Evolutionary conservation across 495 filamentous ascomycete genomes (phyloP), one percentile per base, ranked within the genome.

Genomic region (Hypoxylon lienhwacheense): DNA sequence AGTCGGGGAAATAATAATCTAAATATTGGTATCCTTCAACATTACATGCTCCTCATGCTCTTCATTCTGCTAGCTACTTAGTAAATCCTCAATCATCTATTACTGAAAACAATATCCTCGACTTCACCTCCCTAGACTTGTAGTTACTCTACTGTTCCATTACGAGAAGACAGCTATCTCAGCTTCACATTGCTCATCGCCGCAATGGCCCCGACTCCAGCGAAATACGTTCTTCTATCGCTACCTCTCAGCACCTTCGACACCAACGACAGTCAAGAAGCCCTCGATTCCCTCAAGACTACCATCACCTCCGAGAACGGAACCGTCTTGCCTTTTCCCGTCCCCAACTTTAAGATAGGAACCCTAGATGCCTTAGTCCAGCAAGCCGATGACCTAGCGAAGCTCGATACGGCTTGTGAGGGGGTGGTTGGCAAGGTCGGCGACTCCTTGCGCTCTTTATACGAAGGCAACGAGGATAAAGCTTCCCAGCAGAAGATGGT

Each of bases 281-380:
- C 93, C 53, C 75, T 91, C 61, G 71, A 82, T 22, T 80, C 86
- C 40, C 65, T 98, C 24, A 82, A 81, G 56, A 66, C 85, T 36
- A 88, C 88, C 8, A 76, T 97, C 48, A 73, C 81, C 20, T 72
- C 81, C 25, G 88, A 96, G 46, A 84, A 88, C 64, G 91, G 88
- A 61, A 83, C 83, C 33, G 84, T 89, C 14, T 76, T 83, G 37
- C 84, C 85, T 5, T 97, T 97, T 64, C 69, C 80, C 8, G 88
- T 98, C 53, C 93, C 93, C 2, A 85, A 88, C 31, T 95, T 98
- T 79, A 98, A 97, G 75, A 95, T 98, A 70, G 93, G 93, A 42
- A 96, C 93, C 1, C 79, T 98, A 39, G 93, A 98, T 71, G 89
- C 88, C 32, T 76, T 98, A n/a, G 90, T 98, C 19, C 89, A 95